These are phyloP conservation scores for Mycosphaerella sp. DNA, from an alignment of 2,329 filamentous ascomycete species.

Conservation along the genomic window DNA sequence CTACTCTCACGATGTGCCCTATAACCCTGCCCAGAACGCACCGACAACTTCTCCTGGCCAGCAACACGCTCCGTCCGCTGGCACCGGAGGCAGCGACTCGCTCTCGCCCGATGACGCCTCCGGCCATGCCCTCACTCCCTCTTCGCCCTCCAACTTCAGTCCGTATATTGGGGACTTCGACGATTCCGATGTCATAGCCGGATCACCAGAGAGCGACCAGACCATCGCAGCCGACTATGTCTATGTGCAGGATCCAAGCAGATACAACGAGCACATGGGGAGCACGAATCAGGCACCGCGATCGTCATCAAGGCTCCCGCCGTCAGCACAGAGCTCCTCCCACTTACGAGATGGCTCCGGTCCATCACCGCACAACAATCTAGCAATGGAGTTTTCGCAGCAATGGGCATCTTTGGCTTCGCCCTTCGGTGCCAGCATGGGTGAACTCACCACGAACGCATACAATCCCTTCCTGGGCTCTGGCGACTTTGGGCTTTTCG, in stretches of 20 bases:
- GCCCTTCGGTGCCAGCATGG: conserved; percentile 12
- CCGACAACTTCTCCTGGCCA: conserved; percentile 14
- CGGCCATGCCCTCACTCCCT: conserved; percentile 21
- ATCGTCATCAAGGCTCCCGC: neutral
- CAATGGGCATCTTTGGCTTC: conserved; percentile 14
- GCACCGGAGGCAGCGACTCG: conserved; percentile 15
- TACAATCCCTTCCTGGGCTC: conserved; percentile 3
- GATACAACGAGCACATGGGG: conserved; percentile 5
- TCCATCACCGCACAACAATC: conserved; percentile 1
- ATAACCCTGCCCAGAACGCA: conserved; percentile 3
- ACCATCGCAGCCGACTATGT: conserved; percentile 21
- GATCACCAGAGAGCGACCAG: conserved; percentile 17
- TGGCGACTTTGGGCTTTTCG: conserved; percentile 11
- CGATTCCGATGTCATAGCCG: conserved; percentile 16
- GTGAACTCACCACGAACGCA: conserved; percentile 2
- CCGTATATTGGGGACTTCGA: conserved; percentile 13
- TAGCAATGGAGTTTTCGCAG: conserved; percentile 1
- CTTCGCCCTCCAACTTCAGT: conserved; percentile 19
- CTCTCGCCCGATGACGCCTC: conserved; percentile 22
- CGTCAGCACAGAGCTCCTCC: neutral
- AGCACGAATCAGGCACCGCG: conserved; percentile 13
- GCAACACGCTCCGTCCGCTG: conserved; percentile 8
- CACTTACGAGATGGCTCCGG: neutral
- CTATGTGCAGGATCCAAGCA: conserved; percentile 10
- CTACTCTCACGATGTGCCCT: neutral